Evolutionary conservation across 768 basidiomycete genomes (phyloP).

Genomic region (Mycena crocata): DNA sequence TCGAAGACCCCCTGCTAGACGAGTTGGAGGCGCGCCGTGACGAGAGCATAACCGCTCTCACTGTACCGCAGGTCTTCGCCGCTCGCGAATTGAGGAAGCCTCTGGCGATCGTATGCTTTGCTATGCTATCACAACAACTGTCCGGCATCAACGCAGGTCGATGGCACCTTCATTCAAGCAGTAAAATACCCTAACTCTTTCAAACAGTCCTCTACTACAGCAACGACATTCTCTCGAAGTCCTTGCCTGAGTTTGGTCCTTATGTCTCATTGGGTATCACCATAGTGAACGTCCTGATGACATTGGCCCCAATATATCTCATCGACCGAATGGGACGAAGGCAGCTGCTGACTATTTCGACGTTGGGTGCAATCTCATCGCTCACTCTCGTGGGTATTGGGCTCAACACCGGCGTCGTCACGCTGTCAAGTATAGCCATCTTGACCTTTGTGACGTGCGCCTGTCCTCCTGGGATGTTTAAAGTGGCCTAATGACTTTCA

Average conservation of each 20-base stretch:
- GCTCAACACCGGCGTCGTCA: conserved; percentile 68
- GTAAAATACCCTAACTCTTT: conserved; percentile 12
- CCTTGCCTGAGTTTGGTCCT: conserved; percentile 82
- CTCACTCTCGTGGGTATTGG: conserved; percentile 77
- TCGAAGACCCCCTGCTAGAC: conserved; percentile 57
- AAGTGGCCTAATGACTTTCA: conserved; percentile 41
- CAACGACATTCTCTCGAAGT: conserved; percentile 85
- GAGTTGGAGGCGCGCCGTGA: conserved; percentile 42
- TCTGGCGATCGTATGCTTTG: conserved; percentile 72
- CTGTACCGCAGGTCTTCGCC: conserved; percentile 64
- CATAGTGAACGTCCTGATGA: conserved; percentile 84
- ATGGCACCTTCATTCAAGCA: neutral
- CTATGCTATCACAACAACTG: conserved; percentile 83
- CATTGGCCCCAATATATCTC: conserved; percentile 87
- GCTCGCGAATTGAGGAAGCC: conserved; percentile 69
- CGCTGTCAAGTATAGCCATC: conserved; percentile 79
- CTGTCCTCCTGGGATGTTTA: neutral
- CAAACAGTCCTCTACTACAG: conserved; percentile 87
- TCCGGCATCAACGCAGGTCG: conserved; percentile 86
- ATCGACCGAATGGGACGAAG: conserved; percentile 88
- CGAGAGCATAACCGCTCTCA: conserved; percentile 48
- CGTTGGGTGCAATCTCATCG: conserved; percentile 72
- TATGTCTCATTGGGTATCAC: conserved; percentile 89
- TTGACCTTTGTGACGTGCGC: conserved; percentile 84
- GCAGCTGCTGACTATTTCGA: conserved; percentile 74